These are phyloP conservation scores for Fraxinus paxiana DNA, from an alignment of 305 asterid genomes.

Conservation along the genomic window DNA sequence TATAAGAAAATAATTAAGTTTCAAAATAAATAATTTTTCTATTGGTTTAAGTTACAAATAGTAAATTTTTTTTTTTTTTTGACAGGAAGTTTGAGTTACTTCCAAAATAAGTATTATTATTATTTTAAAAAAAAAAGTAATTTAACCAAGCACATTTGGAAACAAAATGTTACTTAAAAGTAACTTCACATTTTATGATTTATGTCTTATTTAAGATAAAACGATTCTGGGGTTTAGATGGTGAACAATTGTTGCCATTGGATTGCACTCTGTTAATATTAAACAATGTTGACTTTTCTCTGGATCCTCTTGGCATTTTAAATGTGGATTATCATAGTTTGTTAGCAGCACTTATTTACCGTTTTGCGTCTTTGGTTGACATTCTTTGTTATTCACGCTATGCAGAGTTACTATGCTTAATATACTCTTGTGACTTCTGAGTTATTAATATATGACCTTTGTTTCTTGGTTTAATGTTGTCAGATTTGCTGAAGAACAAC, in stretches of 20 bases:
- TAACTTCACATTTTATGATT: not conserved
- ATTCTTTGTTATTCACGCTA: not conserved
- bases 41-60: not conserved
- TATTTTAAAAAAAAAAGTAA: not conserved
- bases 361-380: not conserved
- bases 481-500: constrained; percentile 38
- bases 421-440: not conserved
- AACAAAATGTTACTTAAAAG: not conserved
- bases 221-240: not conserved
- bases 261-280: not conserved
- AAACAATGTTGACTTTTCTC: not conserved
- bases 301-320: not conserved
- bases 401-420: not conserved
- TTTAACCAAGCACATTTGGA: not conserved
- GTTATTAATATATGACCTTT: not conserved
- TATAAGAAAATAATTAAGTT: not conserved
- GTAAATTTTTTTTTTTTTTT: not conserved
- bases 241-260: not conserved
- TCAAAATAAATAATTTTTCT: not conserved
- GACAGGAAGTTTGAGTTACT: not conserved
- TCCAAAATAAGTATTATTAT: not conserved
- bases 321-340: not conserved
- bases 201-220: not conserved
- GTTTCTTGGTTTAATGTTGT: constrained; percentile 19
- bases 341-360: not conserved